A percentile compares a stretch with the other conserved stretches of the same genome.
phyloP scores from a whole-genome alignment of 208 protist species.

The Phytomonas sp. region DNA sequence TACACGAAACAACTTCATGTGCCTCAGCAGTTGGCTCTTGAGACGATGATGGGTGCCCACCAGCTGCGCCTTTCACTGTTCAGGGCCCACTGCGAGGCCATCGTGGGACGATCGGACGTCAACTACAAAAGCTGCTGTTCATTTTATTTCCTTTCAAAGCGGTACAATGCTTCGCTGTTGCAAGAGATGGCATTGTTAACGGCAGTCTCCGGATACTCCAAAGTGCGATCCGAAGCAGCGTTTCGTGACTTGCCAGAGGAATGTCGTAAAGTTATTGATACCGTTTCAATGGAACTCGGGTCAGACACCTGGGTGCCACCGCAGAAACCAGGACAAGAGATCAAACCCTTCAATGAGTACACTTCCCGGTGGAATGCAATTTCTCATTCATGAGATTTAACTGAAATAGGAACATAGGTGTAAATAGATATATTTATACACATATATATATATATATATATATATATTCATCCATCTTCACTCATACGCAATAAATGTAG shows the following conservation, averaged over 20 bases:
- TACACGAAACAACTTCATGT: conserved; percentile 58
- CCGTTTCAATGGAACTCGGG: conserved; percentile 53
- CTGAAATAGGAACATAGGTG: not conserved
- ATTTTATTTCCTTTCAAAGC: conserved; percentile 61
- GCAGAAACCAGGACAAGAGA: conserved; percentile 29
- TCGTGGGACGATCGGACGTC: conserved; percentile 68
- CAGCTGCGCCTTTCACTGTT: conserved; percentile 45
- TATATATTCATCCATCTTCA: not conserved
- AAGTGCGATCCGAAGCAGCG: conserved; percentile 37
- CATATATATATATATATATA: not conserved
- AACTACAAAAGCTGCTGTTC: conserved; percentile 68
- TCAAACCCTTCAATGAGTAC: conserved; percentile 47
- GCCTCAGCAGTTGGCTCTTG: conserved; percentile 39
- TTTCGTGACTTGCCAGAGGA: conserved; percentile 39
- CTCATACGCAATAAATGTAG: not conserved
- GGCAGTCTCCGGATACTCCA: conserved; percentile 49
- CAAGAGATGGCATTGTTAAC: conserved; percentile 73
- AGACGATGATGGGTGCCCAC: conserved; percentile 61
- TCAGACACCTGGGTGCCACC: conserved; percentile 54
- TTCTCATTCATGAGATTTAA: not conserved
- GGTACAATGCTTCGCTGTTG: conserved; percentile 58
- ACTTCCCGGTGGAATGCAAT: conserved; percentile 36
- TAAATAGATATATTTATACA: not conserved
- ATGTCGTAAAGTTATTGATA: conserved; percentile 45
- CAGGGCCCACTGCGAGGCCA: conserved; percentile 63